Conservation (phyloP, 2,329 filamentous ascomycete genomes). For the Pseudogymnoascus sp. region DNA sequence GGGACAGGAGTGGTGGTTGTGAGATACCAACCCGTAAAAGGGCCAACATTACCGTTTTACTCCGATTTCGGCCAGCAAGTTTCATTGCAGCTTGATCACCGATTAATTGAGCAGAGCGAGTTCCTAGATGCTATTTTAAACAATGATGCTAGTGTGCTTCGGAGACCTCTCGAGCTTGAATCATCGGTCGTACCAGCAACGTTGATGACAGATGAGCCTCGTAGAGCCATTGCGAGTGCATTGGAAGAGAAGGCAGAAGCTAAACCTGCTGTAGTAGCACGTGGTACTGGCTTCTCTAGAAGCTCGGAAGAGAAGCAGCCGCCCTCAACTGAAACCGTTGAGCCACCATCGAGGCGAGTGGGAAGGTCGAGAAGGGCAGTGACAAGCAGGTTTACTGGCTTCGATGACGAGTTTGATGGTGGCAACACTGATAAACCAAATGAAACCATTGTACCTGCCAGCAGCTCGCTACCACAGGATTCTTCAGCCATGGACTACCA, state of each 20-base stretch:
- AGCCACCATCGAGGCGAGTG: slow-evolving; percentile 12
- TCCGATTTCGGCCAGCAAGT: slow-evolving; percentile 62
- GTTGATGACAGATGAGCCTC: slow-evolving; percentile 24
- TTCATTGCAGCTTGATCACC: slow-evolving; percentile 68
- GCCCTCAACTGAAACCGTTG: not conserved
- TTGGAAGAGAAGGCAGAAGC: not conserved
- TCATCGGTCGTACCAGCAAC: slow-evolving; percentile 28
- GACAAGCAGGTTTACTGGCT: slow-evolving; percentile 64
- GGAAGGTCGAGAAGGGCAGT: slow-evolving; percentile 38
- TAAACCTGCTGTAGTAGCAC: not conserved
- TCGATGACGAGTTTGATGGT: slow-evolving; percentile 53
- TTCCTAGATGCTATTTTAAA: slow-evolving; percentile 84
- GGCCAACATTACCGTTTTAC: slow-evolving; percentile 56
- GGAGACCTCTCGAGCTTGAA: slow-evolving; percentile 58
- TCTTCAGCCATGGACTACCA: not conserved
- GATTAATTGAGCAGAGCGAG: slow-evolving; percentile 81
- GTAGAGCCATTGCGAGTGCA: not conserved
- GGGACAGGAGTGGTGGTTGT: slow-evolving; percentile 74
- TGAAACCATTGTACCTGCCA: slow-evolving; percentile 21
- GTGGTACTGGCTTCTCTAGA: slow-evolving; percentile 9
- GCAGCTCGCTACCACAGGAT: not conserved
- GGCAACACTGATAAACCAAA: slow-evolving; percentile 21
- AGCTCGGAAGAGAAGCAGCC: slow-evolving; percentile 15
- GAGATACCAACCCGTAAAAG: slow-evolving; percentile 58
- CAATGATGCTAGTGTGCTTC: slow-evolving; percentile 68